phyloP scores from a whole-genome alignment of 108 stramenopile genomes.

The Cylindrotheca fusiformis region DNA sequence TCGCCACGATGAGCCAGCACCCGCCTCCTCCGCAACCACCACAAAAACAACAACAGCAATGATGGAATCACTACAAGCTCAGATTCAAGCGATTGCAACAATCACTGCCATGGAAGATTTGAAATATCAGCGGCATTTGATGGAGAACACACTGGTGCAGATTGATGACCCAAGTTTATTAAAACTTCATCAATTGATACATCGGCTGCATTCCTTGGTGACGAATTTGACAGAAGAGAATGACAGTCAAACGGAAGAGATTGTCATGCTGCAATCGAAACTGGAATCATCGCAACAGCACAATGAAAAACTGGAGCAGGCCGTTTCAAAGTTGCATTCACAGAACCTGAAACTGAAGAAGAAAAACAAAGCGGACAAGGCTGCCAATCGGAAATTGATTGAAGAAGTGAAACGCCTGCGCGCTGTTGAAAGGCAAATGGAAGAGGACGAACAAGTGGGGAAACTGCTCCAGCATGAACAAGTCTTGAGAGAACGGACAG shows the following conservation, averaged over 20 bases:
- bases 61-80: not conserved
- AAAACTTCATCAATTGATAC: constrained; percentile 24
- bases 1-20: no score
- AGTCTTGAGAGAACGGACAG: constrained; percentile 11
- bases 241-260: constrained; percentile 26
- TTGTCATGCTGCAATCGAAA: constrained; percentile 11
- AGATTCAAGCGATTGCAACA: not conserved
- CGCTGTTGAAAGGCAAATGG: not conserved
- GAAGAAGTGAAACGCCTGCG: constrained; percentile 1
- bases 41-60: no score
- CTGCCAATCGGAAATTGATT: constrained; percentile 3
- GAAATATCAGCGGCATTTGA: not conserved
- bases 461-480: constrained; percentile 8
- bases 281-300: constrained; percentile 7
- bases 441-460: constrained; percentile 8
- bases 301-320: constrained; percentile 21
- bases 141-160: not conserved
- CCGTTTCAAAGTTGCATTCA: constrained; percentile 23
- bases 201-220: constrained; percentile 36
- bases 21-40: no score
- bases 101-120: not conserved
- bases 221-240: constrained; percentile 27
- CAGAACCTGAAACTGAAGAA: constrained; percentile 34
- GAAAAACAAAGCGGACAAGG: constrained; percentile 13
- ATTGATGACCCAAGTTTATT: not conserved